Conservation (phyloP, 169 alveolate genomes). For the Eimeria maxima region DNA sequence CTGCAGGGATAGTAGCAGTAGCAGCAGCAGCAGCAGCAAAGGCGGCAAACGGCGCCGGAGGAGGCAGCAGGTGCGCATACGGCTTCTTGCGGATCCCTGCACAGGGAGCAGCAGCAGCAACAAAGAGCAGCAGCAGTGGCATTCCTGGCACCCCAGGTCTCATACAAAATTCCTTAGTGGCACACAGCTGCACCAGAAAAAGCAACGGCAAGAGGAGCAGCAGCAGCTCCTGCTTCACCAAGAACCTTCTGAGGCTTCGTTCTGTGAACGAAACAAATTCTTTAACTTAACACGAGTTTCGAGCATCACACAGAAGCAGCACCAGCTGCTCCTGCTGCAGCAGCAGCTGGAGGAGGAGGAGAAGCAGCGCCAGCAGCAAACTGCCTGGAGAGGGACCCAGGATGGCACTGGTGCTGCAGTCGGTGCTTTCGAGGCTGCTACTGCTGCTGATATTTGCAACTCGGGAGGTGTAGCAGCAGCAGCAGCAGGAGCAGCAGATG, state of each 20-base stretch:
- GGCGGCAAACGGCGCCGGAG: neutral
- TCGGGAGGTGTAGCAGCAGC: neutral
- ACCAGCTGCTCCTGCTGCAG: neutral
- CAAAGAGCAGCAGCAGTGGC: slow-evolving; percentile 54
- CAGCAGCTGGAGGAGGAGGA: neutral
- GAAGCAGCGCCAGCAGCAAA: neutral
- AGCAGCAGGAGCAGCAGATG: neutral
- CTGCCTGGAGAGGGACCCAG: neutral
- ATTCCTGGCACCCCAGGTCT: neutral
- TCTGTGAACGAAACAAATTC: neutral
- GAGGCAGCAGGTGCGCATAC: neutral
- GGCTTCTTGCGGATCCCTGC: neutral
- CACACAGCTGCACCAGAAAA: slow-evolving; percentile 8
- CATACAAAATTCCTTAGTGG: neutral
- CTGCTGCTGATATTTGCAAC: neutral
- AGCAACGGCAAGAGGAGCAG: neutral
- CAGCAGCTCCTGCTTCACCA: slow-evolving; percentile 6
- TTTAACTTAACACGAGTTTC: neutral
- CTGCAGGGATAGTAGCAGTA: neutral
- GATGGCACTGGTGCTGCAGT: neutral
- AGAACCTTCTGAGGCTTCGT: neutral
- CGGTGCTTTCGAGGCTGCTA: neutral
- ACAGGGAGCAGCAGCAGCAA: slow-evolving; percentile 24
- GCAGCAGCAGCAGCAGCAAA: slow-evolving; percentile 5
- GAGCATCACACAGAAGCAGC: neutral